Evolutionary conservation across 805 yeast genomes (phyloP).

Genomic region (Saccharomycopsis selenospora): DNA sequence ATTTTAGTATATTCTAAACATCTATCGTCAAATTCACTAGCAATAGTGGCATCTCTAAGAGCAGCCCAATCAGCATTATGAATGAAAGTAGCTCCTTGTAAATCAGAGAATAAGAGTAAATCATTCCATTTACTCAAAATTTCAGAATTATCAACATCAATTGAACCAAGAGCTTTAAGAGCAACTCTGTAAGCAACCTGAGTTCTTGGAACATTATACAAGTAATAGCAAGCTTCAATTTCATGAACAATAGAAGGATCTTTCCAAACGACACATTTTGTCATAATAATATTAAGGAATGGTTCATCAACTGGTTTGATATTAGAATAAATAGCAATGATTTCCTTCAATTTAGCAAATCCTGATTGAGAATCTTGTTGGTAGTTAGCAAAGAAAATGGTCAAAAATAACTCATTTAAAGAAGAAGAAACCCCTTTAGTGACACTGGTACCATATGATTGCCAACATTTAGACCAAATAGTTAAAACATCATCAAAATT

Average conservation of each 20-base stretch:
- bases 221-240: constrained; percentile 50
- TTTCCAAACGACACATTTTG: constrained; percentile 61
- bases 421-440: constrained; percentile 68
- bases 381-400: constrained; percentile 56
- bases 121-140: constrained; percentile 54
- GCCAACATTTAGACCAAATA: constrained; percentile 57
- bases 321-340: constrained; percentile 49
- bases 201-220: constrained; percentile 52
- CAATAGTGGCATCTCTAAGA: constrained; percentile 65
- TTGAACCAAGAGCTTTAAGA: constrained; percentile 64
- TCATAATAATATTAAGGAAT: constrained; percentile 69
- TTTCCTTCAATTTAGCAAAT: constrained; percentile 45
- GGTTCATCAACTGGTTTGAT: constrained; percentile 65
- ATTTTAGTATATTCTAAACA: constrained; percentile 47
- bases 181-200: constrained; percentile 67
- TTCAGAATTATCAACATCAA: constrained; percentile 45
- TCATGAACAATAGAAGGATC: constrained; percentile 59
- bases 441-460: constrained; percentile 49
- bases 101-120: constrained; percentile 42
- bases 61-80: constrained; percentile 86
- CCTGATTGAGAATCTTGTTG: constrained; percentile 48
- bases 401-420: constrained; percentile 60
- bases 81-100: constrained; percentile 50
- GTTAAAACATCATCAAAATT: constrained; percentile 51
- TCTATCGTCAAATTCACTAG: constrained; percentile 39